Conservation (phyloP, 805 yeast species). For the Debaryomyces prosopidis region DNA sequence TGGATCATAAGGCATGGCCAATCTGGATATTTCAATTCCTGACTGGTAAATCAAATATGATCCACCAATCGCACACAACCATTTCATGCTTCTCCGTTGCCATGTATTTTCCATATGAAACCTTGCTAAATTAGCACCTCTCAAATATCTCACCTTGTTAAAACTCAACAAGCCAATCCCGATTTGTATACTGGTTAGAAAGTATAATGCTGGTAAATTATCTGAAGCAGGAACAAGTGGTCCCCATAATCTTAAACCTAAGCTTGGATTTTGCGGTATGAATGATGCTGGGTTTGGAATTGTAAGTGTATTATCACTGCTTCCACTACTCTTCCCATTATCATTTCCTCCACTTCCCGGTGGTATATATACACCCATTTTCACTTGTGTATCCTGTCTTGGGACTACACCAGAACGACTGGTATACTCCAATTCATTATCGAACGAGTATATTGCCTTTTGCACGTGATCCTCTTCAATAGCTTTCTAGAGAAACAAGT, state of each 20-base stretch:
- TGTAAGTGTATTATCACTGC: slow-evolving; percentile 8
- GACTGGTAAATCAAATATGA: slow-evolving; percentile 51
- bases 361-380: slow-evolving; percentile 38
- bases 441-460: too few relatives aligned
- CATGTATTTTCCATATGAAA: slow-evolving; percentile 12
- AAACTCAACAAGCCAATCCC: slow-evolving; percentile 42
- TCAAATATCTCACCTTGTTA: slow-evolving; percentile 16
- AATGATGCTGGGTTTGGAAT: slow-evolving; percentile 19
- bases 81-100: slow-evolving; percentile 13
- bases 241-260: slow-evolving; percentile 66
- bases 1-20: slow-evolving; percentile 55
- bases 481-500: too few relatives aligned
- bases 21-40: slow-evolving; percentile 55
- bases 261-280: slow-evolving; percentile 45
- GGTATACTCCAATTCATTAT: too few relatives aligned
- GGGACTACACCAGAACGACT: too few relatives aligned
- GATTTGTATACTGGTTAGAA: slow-evolving; percentile 54
- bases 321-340: slow-evolving; percentile 4
- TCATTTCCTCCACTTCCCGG: slow-evolving; percentile 18
- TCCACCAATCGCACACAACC: slow-evolving; percentile 32
- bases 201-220: slow-evolving; percentile 52
- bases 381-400: background rate
- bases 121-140: slow-evolving; percentile 9
- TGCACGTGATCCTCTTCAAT: too few relatives aligned
- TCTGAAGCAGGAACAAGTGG: slow-evolving; percentile 76